Evolutionary conservation across 2,329 filamentous ascomycete genomes (phyloP).

Genomic region (Thelonectria olida): DNA sequence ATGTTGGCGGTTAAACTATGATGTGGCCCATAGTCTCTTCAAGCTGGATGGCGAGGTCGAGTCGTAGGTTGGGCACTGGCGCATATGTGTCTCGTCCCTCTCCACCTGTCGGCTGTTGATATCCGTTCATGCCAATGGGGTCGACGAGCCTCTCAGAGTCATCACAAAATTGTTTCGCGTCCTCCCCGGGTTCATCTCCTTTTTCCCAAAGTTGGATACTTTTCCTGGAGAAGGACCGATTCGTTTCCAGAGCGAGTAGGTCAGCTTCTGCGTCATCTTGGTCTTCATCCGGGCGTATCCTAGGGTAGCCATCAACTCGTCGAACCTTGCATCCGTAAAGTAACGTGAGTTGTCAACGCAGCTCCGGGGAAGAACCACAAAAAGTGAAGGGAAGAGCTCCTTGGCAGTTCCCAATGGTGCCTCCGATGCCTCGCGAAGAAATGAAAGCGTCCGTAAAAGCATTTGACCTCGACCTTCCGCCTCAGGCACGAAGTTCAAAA

Average conservation of each 20-base stretch:
- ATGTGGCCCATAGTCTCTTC: background rate
- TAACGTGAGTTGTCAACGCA: conserved; percentile 94
- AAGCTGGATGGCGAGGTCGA: background rate
- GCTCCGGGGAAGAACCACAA: conserved; percentile 88
- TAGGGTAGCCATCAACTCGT: conserved; percentile 77
- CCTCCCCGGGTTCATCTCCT: conserved; percentile 77
- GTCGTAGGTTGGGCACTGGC: conserved; percentile 36
- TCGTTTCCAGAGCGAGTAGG: conserved; percentile 87
- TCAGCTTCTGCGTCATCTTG: conserved; percentile 84
- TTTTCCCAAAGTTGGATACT: conserved; percentile 61
- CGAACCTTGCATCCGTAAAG: conserved; percentile 75
- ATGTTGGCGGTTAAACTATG: conserved; percentile 9
- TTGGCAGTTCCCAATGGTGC: conserved; percentile 31
- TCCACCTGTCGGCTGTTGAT: conserved; percentile 23
- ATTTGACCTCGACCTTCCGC: conserved; percentile 81
- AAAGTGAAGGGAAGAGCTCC: conserved; percentile 73
- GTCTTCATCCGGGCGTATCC: conserved; percentile 73
- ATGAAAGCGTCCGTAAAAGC: conserved; percentile 78
- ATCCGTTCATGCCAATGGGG: conserved; percentile 27
- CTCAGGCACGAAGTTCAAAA: conserved; percentile 93
- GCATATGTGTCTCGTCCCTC: conserved; percentile 35
- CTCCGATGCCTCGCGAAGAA: conserved; percentile 59
- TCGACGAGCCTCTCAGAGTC: conserved; percentile 59
- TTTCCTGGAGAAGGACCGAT: conserved; percentile 29
- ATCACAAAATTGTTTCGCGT: conserved; percentile 93